Percentiles rank a stretch among this genome's conserved stretches.
phyloP scores from a whole-genome alignment of 2,329 filamentous ascomycete species.

The Fusarium chuoi region DNA sequence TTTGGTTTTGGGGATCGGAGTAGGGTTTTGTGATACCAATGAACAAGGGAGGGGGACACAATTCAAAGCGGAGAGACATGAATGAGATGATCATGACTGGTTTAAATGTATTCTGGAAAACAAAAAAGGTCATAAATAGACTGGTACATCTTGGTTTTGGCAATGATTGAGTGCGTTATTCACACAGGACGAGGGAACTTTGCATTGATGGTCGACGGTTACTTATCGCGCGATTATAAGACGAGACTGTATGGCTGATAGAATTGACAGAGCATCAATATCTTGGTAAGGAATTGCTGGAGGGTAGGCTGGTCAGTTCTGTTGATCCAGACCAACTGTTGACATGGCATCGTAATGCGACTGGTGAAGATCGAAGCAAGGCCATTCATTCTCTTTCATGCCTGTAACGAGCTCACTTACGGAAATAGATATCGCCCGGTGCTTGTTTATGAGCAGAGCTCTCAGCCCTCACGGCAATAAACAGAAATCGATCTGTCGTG shows the following conservation, averaged over 20 bases:
- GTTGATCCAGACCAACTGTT: not conserved
- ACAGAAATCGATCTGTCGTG: not conserved
- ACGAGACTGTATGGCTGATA: not conserved
- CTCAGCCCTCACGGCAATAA: too few species aligned
- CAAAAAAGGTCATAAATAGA: not conserved
- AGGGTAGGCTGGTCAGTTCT: not conserved
- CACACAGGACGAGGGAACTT: not conserved
- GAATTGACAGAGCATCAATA: rapidly evolving
- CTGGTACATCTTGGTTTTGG: not conserved
- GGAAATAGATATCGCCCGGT: rapidly evolving
- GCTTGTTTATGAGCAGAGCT: not conserved
- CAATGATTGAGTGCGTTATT: not conserved
- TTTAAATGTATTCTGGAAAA: not conserved
- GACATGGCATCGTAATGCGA: not conserved
- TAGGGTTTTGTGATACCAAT: slow-evolving; percentile 37
- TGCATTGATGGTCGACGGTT: not conserved
- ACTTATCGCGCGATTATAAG: not conserved
- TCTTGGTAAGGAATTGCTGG: rapidly evolving
- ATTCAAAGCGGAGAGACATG: not conserved
- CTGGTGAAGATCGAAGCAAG: not conserved
- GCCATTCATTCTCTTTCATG: not conserved
- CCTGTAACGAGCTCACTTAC: not conserved
- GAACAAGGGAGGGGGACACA: slow-evolving; percentile 5
- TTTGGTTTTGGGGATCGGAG: not conserved
- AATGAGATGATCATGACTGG: not conserved